A percentile compares a stretch with the other conserved stretches of the same genome.
Conservation (phyloP, 1,139 yeast genomes). For the Kurtzmaniella quercitrusa region DNA sequence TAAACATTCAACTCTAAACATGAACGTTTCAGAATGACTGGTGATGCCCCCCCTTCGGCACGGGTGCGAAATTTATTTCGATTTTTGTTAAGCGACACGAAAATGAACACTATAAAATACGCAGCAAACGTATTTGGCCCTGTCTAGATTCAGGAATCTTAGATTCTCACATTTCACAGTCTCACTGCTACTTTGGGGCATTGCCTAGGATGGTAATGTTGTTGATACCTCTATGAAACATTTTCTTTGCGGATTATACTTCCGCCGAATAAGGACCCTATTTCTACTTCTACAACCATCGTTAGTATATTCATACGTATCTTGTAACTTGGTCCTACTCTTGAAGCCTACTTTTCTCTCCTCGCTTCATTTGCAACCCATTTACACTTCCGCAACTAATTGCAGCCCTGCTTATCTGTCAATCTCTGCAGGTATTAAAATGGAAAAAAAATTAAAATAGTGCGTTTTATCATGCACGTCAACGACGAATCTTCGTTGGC, state of each 20-base stretch:
- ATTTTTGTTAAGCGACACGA: neutral
- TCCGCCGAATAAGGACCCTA: too few relatives aligned
- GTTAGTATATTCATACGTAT: too few relatives aligned
- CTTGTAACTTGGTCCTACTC: too few relatives aligned
- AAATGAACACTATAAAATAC: neutral
- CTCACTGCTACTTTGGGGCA: neutral
- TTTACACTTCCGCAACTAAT: neutral
- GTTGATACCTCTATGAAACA: neutral
- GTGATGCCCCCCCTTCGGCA: neutral
- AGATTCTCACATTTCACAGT: neutral
- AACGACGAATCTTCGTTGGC: neutral
- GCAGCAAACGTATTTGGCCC: neutral
- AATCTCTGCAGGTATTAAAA: neutral
- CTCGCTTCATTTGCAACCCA: neutral
- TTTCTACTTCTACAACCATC: too few relatives aligned
- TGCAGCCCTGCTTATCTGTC: neutral
- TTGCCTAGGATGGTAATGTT: neutral
- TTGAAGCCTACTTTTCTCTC: too few relatives aligned
- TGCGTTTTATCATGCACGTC: neutral
- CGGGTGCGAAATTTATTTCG: neutral
- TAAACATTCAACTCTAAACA: too few relatives aligned
- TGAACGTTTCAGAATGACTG: too few relatives aligned
- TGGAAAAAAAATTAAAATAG: neutral
- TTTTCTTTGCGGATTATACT: too few relatives aligned
- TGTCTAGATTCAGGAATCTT: neutral